Base-by-base conservation (phyloP, 768 basidiomycete species). In the Tricholoma hemisulphureum region DNA sequence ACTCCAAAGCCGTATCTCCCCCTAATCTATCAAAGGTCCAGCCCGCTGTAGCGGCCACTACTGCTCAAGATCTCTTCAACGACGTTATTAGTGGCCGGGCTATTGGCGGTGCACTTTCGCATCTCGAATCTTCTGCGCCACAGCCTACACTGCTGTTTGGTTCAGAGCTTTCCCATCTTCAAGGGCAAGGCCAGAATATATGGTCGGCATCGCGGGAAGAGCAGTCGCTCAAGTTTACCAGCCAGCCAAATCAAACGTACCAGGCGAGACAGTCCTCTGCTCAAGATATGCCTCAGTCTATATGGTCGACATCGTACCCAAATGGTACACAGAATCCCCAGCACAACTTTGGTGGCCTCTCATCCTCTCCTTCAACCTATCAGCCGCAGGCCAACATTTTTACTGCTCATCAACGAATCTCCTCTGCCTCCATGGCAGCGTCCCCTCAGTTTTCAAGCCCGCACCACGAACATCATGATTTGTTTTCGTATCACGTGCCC, bases 61-160 rank as follows among this genome's bases (percentile, higher is more conserved):
- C 88, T 11, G 89, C 89, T 0, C 78, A 85, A 65, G 89, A 90
- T 65, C 75, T 91, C 2, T 65, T 90, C 41, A 82, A 84, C 54
- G 80, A 80, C 61, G 77, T 86, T 2, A 75, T 84, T 69, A 70
- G 71, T 53, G 71, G 72, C 32, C 70, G 73, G 5, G 41, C 60
- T 21, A 60, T 67, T 16, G 57, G 61, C 11, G 66, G 65, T 8
- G 57, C 52, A 53, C 56, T 46, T 43, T 62, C 49, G 37, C 51
- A 64, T 39, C 23, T 66, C 56, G 69, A 71, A 55, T 69, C 70
- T 14, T 67, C 73, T 7, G 70, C 77, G 3, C 72, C 75, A 1
- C 75, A 76, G 49, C 71, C 82, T 0, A 74, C 75, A 46, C 75
- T 81, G 20, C 72, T 84, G 24, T 85, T 88, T 61, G 80, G 83